These are phyloP conservation scores for Teratosphaeria pseudoeucalypti DNA, from an alignment of 2,329 filamentous ascomycete genomes.

Conservation along the genomic window DNA sequence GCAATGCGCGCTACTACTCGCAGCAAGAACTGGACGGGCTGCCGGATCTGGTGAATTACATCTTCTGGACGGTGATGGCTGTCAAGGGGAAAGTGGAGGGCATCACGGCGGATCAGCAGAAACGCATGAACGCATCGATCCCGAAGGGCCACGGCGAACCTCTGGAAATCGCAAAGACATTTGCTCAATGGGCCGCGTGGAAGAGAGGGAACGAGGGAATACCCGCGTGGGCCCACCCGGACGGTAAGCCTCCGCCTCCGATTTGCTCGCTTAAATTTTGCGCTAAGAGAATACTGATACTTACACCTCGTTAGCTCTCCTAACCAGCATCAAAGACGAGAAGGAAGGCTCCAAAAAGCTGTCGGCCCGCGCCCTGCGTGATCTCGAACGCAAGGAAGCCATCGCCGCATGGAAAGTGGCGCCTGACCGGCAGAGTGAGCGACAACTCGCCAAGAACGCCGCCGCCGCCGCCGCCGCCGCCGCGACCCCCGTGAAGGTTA, in stretches of 20 bases:
- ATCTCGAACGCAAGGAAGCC: slow-evolving; percentile 44
- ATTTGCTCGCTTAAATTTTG: background rate
- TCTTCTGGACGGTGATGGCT: slow-evolving; percentile 53
- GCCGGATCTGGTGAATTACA: slow-evolving; percentile 48
- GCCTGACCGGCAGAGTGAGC: slow-evolving; percentile 35
- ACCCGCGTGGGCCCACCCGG: slow-evolving; percentile 51
- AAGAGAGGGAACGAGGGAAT: slow-evolving; percentile 55
- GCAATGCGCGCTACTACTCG: slow-evolving; percentile 50
- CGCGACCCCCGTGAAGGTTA: slow-evolving; percentile 1
- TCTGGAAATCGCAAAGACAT: slow-evolving; percentile 47
- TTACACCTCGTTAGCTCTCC: slow-evolving; percentile 25
- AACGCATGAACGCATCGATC: slow-evolving; percentile 52
- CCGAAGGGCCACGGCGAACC: slow-evolving; percentile 53
- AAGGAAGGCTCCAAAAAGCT: slow-evolving; percentile 41
- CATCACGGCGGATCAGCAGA: slow-evolving; percentile 47
- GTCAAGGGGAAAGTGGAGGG: slow-evolving; percentile 51
- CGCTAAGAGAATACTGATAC: background rate
- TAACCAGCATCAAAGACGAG: slow-evolving; percentile 41
- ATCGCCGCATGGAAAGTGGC: slow-evolving; percentile 34
- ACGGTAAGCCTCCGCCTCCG: slow-evolving; percentile 18
- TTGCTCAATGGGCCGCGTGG: slow-evolving; percentile 58
- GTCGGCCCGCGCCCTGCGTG: slow-evolving; percentile 44
- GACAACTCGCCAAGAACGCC: slow-evolving; percentile 23
- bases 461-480: slow-evolving; percentile 5
- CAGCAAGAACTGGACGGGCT: slow-evolving; percentile 53